phyloP scores from a whole-genome alignment of 1,284 basidiomycete species.

The Fistulinella staudtii region DNA sequence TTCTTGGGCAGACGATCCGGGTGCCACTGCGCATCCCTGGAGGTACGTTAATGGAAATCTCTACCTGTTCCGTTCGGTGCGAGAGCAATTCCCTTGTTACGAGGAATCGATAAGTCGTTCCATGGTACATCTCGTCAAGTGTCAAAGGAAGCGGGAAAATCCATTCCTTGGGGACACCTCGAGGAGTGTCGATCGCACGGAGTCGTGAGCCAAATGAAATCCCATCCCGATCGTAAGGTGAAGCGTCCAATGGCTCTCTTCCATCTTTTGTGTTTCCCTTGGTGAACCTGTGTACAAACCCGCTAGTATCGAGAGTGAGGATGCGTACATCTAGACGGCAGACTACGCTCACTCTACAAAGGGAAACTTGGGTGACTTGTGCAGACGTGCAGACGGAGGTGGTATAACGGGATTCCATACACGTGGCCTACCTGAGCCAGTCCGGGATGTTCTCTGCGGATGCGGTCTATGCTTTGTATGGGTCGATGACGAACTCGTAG shows the following conservation, averaged over 20 bases:
- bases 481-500: conserved; percentile 3
- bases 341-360: conserved; percentile 28
- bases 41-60: conserved; percentile 72
- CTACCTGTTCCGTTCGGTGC: conserved; percentile 66
- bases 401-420: conserved; percentile 28
- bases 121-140: conserved; percentile 83
- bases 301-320: conserved; percentile 19
- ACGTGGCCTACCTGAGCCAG: conserved; percentile 11
- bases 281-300: conserved; percentile 27
- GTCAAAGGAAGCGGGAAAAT: conserved; percentile 70
- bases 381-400: conserved; percentile 19
- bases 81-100: conserved; percentile 66
- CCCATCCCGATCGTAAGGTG: conserved; percentile 33
- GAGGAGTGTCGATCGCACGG: conserved; percentile 36
- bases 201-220: conserved; percentile 34
- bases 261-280: conserved; percentile 11
- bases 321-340: background rate
- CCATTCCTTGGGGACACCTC: conserved; percentile 45
- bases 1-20: conserved; percentile 68
- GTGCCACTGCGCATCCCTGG: conserved; percentile 74
- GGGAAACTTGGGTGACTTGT: conserved; percentile 20
- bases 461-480: conserved; percentile 9
- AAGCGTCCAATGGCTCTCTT: conserved; percentile 10
- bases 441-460: conserved; percentile 11
- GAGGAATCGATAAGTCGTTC: conserved; percentile 76